Evolutionary conservation across 495 filamentous ascomycete genomes (phyloP).

Genomic region (Hyaloscypha bicolor): DNA sequence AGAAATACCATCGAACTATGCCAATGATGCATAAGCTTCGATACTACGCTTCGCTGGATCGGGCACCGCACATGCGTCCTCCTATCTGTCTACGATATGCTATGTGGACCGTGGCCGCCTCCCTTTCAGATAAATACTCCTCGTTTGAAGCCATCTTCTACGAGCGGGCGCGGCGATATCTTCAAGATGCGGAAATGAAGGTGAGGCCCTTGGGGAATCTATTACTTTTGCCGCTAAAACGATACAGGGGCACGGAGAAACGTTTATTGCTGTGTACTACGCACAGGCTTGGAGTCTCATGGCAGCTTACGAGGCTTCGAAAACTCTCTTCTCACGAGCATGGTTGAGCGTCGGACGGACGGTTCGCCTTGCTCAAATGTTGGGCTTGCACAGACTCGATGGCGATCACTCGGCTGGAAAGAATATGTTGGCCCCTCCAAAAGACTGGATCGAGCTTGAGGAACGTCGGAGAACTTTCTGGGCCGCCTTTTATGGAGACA

Average conservation of each 20-base stretch:
- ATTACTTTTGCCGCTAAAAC: not conserved
- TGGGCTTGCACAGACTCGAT: conserved; percentile 88
- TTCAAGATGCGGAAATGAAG: conserved; percentile 87
- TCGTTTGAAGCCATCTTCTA: conserved; percentile 82
- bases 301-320: conserved; percentile 85
- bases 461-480: conserved; percentile 92
- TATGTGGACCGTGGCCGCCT: conserved; percentile 88
- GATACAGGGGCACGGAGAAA: conserved; percentile 70
- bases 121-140: conserved; percentile 77
- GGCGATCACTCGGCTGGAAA: conserved; percentile 74
- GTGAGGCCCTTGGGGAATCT: conserved; percentile 33
- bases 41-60: conserved; percentile 77
- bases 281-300: conserved; percentile 82
- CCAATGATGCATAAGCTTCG: conserved; percentile 88
- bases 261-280: conserved; percentile 75
- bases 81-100: conserved; percentile 89
- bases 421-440: conserved; percentile 78
- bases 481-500: conserved; percentile 85
- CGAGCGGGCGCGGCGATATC: conserved; percentile 81
- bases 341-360: conserved; percentile 88
- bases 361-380: conserved; percentile 79
- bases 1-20: conserved; percentile 78
- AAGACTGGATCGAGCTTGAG: conserved; percentile 91
- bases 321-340: conserved; percentile 94
- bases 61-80: conserved; percentile 76